phyloP scores from a whole-genome alignment of 2,329 filamentous ascomycete species.

The Amylocarpus encephaloides region DNA sequence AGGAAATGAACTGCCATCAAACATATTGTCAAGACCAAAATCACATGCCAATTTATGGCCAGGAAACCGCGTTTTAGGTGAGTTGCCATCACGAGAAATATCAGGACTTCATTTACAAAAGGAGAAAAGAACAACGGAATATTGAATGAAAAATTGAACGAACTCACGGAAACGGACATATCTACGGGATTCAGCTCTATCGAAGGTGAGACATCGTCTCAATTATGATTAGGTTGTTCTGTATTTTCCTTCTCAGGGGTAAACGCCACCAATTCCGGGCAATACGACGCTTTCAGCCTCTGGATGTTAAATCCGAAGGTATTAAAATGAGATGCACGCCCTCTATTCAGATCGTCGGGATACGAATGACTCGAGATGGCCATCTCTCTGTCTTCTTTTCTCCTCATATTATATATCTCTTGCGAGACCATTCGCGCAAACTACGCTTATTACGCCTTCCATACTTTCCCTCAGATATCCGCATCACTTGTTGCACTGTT shows the following conservation, averaged over 20 bases:
- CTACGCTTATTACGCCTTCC: conserved; percentile 22
- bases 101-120: too few relatives aligned
- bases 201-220: too few relatives aligned
- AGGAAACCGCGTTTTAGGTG: background rate
- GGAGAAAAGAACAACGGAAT: too few relatives aligned
- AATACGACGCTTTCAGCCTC: background rate
- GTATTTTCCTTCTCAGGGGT: too few relatives aligned
- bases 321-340: too few relatives aligned
- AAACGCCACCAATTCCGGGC: too few relatives aligned
- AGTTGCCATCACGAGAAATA: background rate
- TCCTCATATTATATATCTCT: conserved; percentile 10
- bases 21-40: conserved; percentile 8
- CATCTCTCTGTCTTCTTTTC: conserved; percentile 11
- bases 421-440: conserved; percentile 22
- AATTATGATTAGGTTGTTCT: background rate
- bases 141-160: too few relatives aligned
- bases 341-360: background rate
- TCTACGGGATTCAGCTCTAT: too few relatives aligned
- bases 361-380: conserved; percentile 4
- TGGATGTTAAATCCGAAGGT: too few relatives aligned
- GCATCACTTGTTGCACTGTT: conserved; percentile 16
- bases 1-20: conserved; percentile 10
- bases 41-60: conserved; percentile 1
- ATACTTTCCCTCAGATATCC: conserved; percentile 16
- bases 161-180: too few relatives aligned